Evolutionary conservation across 176 grass and related monocot species (phyloP), one percentile per base, ranked within the genome.

Genomic region (Zea mays): DNA sequence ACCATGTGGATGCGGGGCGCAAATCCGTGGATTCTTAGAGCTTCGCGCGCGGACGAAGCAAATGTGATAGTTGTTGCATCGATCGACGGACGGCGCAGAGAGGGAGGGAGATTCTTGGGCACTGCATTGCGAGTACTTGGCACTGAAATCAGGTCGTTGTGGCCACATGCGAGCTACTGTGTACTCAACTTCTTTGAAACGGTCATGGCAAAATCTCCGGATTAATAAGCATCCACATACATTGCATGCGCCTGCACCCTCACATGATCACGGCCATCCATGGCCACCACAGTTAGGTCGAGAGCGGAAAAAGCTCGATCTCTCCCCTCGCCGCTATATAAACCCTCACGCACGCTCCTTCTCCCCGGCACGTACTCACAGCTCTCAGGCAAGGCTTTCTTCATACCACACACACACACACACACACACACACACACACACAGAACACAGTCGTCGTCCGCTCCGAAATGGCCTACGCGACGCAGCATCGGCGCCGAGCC

Each of bases 401-500:
- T 27, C 27, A 27, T 27, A 27, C 27, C 27, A 27, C 27, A 27
- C 27, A 27, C 27, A 27, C 27, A 27, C 27, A 27, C 27, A 27
- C 40, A 41, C 15, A 39, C 38, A 39, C 1, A 39, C 4, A 38
- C 27, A 27, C 27, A 27, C 40, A 41, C 15, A 39, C 38, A 39
- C 1, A 39, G 42, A 49, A 49, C 12, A 49, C 4, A 7, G 50
- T 17, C 50, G 40, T 21, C 39, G 0, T 51, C 48, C 49, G 14
- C 1, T 54, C 50, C 16, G 3, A 65, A 10, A 86, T 80, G 84
- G 62, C 69, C 7, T 74, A 69, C 49, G 17, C 49, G 60, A 73
- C 17, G 76, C 67, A 12, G 21, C 68, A 58, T 34, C 41, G 16
- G 38, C 41, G 8, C 43, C 27, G 27, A 27, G 35, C 70, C 44